Conservation (phyloP, 2,329 filamentous ascomycete species). For the Elsinoe perseae region DNA sequence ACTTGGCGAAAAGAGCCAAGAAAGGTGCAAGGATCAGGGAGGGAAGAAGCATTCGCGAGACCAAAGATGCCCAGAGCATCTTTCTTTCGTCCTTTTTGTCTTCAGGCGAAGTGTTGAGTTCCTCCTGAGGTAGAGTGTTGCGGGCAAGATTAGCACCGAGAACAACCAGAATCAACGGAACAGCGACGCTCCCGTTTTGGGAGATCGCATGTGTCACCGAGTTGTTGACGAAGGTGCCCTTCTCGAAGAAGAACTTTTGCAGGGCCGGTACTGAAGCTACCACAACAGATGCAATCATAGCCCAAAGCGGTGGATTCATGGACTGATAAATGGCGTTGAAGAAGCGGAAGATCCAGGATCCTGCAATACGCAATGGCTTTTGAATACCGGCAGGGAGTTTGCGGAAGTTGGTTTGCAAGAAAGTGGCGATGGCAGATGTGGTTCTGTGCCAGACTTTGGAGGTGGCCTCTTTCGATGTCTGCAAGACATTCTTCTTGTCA, state of each 20-base stretch:
- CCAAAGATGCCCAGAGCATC: conserved; percentile 73
- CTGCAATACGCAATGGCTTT: conserved; percentile 39
- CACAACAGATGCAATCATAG: conserved; percentile 85
- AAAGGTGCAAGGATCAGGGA: conserved; percentile 88
- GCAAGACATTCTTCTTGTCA: conserved; percentile 25
- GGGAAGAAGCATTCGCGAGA: conserved; percentile 87
- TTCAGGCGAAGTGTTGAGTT: conserved; percentile 58
- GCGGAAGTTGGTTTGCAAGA: conserved; percentile 37
- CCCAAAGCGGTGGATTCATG: conserved; percentile 98
- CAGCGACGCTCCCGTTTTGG: conserved; percentile 82
- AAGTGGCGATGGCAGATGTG: conserved; percentile 26
- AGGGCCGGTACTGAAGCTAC: conserved; percentile 80
- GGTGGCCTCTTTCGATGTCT: conserved; percentile 2
- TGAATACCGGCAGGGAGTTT: conserved; percentile 48
- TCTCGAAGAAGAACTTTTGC: conserved; percentile 77
- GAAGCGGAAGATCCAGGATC: conserved; percentile 43
- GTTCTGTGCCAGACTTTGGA: not conserved
- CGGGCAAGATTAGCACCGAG: conserved; percentile 88
- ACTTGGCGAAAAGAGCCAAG: conserved; percentile 80
- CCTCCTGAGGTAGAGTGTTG: conserved; percentile 69
- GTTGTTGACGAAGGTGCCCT: conserved; percentile 84
- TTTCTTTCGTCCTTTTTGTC: conserved; percentile 62
- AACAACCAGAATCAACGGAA: conserved; percentile 90
- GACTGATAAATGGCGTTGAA: conserved; percentile 72
- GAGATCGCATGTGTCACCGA: conserved; percentile 81